Evolutionary conservation across 176 grass and related monocot species (phyloP).

Genomic region (Pontederia crassipes): DNA sequence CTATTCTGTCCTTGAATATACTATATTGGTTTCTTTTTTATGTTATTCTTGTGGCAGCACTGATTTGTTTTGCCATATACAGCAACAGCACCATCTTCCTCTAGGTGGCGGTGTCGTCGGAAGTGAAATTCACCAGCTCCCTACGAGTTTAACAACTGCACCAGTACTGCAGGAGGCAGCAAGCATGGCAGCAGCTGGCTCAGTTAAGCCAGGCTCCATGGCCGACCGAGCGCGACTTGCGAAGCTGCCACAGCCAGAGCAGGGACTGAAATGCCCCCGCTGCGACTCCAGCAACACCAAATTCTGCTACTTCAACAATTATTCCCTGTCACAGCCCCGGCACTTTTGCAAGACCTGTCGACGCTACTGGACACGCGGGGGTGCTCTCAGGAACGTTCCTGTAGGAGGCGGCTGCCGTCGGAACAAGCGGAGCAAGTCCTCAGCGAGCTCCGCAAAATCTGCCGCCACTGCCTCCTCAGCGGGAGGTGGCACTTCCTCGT

Average conservation of each 20-base stretch:
- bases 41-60: slow-evolving; percentile 17
- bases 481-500: slow-evolving; percentile 22
- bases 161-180: slow-evolving; percentile 4
- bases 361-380: slow-evolving; percentile 88
- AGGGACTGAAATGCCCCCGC: slow-evolving; percentile 84
- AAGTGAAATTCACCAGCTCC: slow-evolving; percentile 19
- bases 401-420: slow-evolving; percentile 85
- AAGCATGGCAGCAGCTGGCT: not conserved
- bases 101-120: not conserved
- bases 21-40: slow-evolving; percentile 15
- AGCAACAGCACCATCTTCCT: slow-evolving; percentile 30
- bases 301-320: slow-evolving; percentile 99
- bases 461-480: slow-evolving; percentile 27
- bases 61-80: slow-evolving; percentile 39
- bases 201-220: slow-evolving; percentile 46
- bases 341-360: slow-evolving; percentile 99
- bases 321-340: slow-evolving; percentile 90
- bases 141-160: slow-evolving; percentile 13
- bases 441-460: slow-evolving; percentile 40
- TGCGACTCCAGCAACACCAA: slow-evolving; percentile 95
- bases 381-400: slow-evolving; percentile 70
- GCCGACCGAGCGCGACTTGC: slow-evolving; percentile 53
- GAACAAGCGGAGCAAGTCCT: slow-evolving; percentile 82
- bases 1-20: slow-evolving; percentile 19
- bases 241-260: slow-evolving; percentile 66